Percentiles rank a stretch among this genome's conserved stretches.
These are phyloP conservation scores for Escallonia herrerae DNA, from an alignment of 129 eudicot species.

Conservation along the genomic window DNA sequence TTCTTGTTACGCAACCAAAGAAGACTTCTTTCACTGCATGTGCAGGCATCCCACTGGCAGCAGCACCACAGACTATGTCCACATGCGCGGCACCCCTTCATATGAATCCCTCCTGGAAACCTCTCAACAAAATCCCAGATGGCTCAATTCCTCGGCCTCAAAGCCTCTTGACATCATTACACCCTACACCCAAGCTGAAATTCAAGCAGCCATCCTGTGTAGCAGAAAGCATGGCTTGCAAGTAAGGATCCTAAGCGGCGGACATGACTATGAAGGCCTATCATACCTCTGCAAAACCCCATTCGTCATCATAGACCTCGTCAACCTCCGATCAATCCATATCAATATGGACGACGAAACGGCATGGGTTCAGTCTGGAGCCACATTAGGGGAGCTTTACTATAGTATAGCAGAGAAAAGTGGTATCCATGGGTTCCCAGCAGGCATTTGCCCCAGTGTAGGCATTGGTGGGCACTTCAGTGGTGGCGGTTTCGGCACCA, in stretches of 20 bases:
- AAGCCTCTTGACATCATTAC: constrained; percentile 21
- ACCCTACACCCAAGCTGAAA: constrained; percentile 17
- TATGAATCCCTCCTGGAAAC: constrained; percentile 13
- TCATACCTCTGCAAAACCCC: constrained; percentile 21
- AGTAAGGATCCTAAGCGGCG: constrained; percentile 28
- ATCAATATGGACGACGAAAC: background rate
- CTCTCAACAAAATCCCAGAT: constrained; percentile 30
- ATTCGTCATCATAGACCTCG: constrained; percentile 23
- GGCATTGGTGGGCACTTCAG: constrained; percentile 18
- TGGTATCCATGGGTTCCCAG: constrained; percentile 5
- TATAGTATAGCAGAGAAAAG: constrained; percentile 9
- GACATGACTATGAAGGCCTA: constrained; percentile 27
- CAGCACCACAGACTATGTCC: constrained; percentile 6
- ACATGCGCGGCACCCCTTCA: constrained; percentile 10
- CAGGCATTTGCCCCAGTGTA: constrained; percentile 11
- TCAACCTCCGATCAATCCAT: constrained; percentile 12
- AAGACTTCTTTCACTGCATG: no score
- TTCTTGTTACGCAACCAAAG: no score
- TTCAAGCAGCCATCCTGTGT: constrained; percentile 22
- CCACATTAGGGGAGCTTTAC: constrained; percentile 19
- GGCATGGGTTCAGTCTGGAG: constrained; percentile 19
- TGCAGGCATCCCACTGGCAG: background rate
- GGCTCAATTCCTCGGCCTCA: constrained; percentile 18
- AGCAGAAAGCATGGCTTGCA: constrained; percentile 11
- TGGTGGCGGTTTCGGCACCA: constrained; percentile 17